Base-by-base conservation (phyloP, 2,329 filamentous ascomycete genomes). In the Sporothrix euskadiensis region DNA sequence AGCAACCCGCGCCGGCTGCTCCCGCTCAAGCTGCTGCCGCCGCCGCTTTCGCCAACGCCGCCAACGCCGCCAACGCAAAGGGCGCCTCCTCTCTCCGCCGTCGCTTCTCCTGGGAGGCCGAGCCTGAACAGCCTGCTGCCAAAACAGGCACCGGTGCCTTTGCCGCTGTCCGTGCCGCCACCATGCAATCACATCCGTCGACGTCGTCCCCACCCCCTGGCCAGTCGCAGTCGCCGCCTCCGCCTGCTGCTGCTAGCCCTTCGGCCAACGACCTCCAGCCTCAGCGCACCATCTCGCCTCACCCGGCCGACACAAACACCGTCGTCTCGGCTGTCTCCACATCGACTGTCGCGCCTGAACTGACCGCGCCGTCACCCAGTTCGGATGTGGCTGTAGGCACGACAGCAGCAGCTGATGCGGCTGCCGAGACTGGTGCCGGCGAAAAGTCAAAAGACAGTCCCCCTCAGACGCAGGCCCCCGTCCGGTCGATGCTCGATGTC, bases 81-180 rank as follows among this genome's bases (percentile, higher is more conserved):
- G 47, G 47, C 7, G 44, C 69, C 1, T 47, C 63, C 6, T 54
- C 12, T 12, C 47, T 74, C 0, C 79, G 75, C 7, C 76, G 77
- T 30, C 81, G 82, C 0, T 85, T 85, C 73, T 85, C 84, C 3
- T 85, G 84, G 84, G 84, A 85, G 74, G 77, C 78, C 1, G 81
- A 82, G 56, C 74, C 79, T 1, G 81, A 81, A 63, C 63, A 66
- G 16, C 10, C 57, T 32, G 14, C 57, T 7, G 47, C 66, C 16
- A 47, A 32, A 1, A 66, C n/a, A 4, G 39, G 61, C 39, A 66
- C 61, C 1, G n/a, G n/a, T 22, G 61, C 61, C 5, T 47, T 47
- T 41, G 47, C 61, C 10, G 61, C 61, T 12, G 39, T 30, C n/a
- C 39, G 61, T 16, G 39, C 61, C 12, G 26, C 39, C 39, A 66